phyloP scores from a whole-genome alignment of 2,329 filamentous ascomycete species.

The Clarireedia hainanense region DNA sequence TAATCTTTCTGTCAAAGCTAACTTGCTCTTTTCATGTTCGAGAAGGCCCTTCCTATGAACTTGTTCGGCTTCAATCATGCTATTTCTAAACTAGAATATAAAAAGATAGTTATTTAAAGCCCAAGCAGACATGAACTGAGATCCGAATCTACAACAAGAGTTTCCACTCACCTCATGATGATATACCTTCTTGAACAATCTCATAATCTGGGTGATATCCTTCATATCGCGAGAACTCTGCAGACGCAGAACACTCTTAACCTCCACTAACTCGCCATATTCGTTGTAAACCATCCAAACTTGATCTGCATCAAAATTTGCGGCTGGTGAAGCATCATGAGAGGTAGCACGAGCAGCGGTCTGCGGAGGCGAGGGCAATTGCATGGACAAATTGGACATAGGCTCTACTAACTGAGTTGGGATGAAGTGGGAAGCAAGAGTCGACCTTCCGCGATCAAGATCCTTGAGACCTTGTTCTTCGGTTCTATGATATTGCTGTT shows the following conservation, averaged over 20 bases:
- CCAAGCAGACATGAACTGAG: no score
- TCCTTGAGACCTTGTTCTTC: no score
- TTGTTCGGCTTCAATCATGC: constrained; percentile 15
- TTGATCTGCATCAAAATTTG: constrained; percentile 6
- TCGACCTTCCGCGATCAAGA: not conserved
- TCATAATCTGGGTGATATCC: constrained; percentile 16
- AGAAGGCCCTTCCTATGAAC: not conserved
- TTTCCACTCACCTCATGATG: constrained; percentile 21
- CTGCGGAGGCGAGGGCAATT: not conserved
- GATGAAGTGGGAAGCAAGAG: not conserved
- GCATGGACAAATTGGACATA: not conserved
- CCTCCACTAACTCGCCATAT: constrained; percentile 24
- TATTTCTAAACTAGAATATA: constrained; percentile 15
- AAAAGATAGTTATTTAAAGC: not conserved
- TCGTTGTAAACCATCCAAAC: constrained; percentile 25
- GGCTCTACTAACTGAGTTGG: not conserved
- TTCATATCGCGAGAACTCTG: constrained; percentile 16
- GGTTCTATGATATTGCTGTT: not conserved
- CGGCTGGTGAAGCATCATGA: not conserved
- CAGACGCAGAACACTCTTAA: constrained; percentile 7
- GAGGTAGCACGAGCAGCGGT: not conserved
- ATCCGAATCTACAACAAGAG: not conserved
- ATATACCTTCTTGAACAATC: constrained; percentile 23
- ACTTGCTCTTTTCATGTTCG: not conserved
- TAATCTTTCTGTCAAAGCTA: constrained; percentile 5